Conservation (phyloP, 2,329 filamentous ascomycete genomes). For the Fusarium bulbicola region DNA sequence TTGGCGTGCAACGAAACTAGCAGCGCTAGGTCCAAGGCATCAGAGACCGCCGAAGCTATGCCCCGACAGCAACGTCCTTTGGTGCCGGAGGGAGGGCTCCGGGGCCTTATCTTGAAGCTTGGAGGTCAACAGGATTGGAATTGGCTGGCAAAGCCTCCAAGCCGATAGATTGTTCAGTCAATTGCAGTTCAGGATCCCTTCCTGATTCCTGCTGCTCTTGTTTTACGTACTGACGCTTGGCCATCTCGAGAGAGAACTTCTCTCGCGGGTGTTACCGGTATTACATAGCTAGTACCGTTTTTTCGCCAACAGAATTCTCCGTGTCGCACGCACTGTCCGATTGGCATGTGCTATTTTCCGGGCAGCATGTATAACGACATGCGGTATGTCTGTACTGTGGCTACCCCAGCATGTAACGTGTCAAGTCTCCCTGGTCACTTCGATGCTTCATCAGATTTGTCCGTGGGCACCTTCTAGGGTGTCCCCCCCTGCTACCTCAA, state of each 20-base stretch:
- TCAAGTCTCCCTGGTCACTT: constrained; percentile 34
- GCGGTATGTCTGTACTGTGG: not conserved
- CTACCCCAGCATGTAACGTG: constrained; percentile 34
- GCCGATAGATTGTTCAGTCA: not conserved
- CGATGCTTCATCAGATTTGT: constrained; percentile 29
- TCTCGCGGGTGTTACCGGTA: not conserved
- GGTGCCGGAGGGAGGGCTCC: not conserved
- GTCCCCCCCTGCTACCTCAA: constrained; percentile 18
- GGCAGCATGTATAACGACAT: not conserved
- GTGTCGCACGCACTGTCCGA: constrained; percentile 10
- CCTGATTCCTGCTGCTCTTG: not conserved
- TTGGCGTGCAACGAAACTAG: constrained; percentile 6
- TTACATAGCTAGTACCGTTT: not conserved
- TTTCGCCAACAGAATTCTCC: not conserved
- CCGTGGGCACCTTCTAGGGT: constrained; percentile 8
- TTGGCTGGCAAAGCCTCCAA: not conserved
- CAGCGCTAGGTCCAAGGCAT: not conserved
- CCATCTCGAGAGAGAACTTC: not conserved
- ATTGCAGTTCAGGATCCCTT: not conserved
- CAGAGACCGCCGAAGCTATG: constrained; percentile 8
- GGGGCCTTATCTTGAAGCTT: not conserved
- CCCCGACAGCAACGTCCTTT: not conserved
- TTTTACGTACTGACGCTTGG: not conserved
- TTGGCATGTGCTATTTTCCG: not conserved
- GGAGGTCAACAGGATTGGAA: not conserved